These are phyloP conservation scores for Trichosanthes truncata DNA, from an alignment of 306 rosid genomes.

Conservation along the genomic window DNA sequence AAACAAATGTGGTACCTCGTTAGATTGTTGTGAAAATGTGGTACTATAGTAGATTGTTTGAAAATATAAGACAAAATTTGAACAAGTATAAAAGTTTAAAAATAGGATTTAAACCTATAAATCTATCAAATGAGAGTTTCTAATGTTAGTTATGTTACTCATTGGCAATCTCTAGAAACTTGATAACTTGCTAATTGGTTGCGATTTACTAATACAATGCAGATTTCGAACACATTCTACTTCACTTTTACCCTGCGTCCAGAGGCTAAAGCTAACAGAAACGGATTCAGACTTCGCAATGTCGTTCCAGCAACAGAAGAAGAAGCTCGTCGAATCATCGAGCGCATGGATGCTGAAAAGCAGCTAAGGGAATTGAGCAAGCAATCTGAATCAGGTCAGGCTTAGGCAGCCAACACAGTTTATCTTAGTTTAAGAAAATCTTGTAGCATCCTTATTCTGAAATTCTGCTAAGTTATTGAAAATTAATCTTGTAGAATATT, in stretches of 20 bases:
- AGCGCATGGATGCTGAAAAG: constrained; percentile 65
- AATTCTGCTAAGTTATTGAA: background rate
- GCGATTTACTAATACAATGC: background rate
- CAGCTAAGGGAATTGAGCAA: constrained; percentile 7
- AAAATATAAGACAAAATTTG: background rate
- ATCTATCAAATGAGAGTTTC: background rate
- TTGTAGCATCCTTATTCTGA: background rate
- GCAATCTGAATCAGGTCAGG: background rate
- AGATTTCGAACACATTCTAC: constrained; percentile 79
- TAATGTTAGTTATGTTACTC: background rate
- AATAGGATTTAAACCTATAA: background rate
- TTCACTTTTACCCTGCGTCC: constrained; percentile 83
- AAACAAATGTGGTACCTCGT: background rate
- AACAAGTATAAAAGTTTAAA: background rate
- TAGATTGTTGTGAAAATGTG: background rate
- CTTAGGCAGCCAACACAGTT: background rate
- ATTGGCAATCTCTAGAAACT: background rate
- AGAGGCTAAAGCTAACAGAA: constrained; percentile 56
- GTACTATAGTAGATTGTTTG: background rate
- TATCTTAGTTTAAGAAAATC: background rate
- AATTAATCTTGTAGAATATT: background rate
- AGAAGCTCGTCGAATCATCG: constrained; percentile 74
- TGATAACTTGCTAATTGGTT: background rate
- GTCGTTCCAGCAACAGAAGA: constrained; percentile 96
- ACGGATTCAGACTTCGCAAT: constrained; percentile 44